Evolutionary conservation across 1,139 yeast genomes (phyloP), one percentile per base, ranked within the genome.

Genomic region (Pichia sp.): DNA sequence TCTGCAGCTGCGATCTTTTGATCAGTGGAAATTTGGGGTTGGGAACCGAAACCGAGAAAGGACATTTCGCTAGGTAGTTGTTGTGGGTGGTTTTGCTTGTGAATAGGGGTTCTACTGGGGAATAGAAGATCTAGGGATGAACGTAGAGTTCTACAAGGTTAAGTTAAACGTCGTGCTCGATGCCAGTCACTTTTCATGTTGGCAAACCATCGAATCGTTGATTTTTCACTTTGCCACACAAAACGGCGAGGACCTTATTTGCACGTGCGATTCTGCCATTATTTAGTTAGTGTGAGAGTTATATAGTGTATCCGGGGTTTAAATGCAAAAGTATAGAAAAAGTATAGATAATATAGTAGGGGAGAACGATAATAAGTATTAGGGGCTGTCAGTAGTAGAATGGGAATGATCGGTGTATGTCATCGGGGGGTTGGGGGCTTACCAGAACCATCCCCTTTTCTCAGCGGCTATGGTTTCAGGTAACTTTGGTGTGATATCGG

Each of bases 1-100:
- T 83, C 89, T 46, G 98, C 97, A 61, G 94, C 96, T 59, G 76
- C 76, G 53, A 85, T 74, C 69, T 85, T 85, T 66, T 84, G 90
- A 59, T 83, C 86, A 41, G 89, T 77, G 36, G 86, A 75, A 53
- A 82, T 65, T 67, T 83, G 88, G 55, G 91, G 90, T 40, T 50
- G 52, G 34, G 53, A 50, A 60, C 96, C 96, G 60, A 93, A 77
- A 66, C 99, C 99, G 65, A 91, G 81, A 66, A 82, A 83, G 53
- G 89, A 83, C 88, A 83, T 81, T 21, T 17, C 27, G 40, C 53
- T 89, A 83, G 88, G 83, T 81, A 21, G 44, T 32, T 31, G 42
- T 30, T 12, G n/a, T n/a, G n/a, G n/a, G n/a, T n/a, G n/a, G n/a
- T n/a, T n/a, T n/a, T n/a, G n/a, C n/a, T n/a, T n/a, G n/a, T 31